These are phyloP conservation scores for Ascocoryne sarcoides DNA, from an alignment of 2,329 filamentous ascomycete genomes.

Conservation along the genomic window DNA sequence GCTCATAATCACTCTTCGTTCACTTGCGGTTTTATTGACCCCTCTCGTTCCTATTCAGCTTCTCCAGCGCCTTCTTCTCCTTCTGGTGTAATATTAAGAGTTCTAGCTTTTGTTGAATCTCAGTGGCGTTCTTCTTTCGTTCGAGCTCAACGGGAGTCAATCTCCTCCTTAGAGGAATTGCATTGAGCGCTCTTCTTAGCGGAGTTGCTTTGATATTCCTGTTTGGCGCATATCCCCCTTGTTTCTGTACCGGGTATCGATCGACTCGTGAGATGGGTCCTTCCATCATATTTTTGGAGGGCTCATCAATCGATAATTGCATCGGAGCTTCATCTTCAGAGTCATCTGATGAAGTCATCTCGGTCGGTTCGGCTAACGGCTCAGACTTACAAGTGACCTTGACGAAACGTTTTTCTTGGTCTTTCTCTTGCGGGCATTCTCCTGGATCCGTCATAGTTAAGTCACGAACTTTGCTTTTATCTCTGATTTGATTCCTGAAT, in stretches of 20 bases:
- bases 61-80: slow-evolving; percentile 13
- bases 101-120: slow-evolving; percentile 23
- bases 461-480: neutral
- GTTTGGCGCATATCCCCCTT: neutral
- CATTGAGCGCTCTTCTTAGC: neutral
- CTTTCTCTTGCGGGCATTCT: neutral
- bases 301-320: neutral
- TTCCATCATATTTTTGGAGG: neutral
- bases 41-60: no score
- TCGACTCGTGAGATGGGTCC: neutral
- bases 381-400: no score
- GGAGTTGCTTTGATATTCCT: neutral
- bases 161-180: neutral
- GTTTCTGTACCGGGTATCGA: neutral
- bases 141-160: neutral
- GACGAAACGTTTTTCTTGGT: no score
- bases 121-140: slow-evolving; percentile 11
- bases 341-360: neutral
- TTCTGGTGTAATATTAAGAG: slow-evolving; percentile 19
- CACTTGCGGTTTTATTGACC: no score
- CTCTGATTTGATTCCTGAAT: no score
- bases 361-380: neutral
- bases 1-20: no score
- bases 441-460: neutral
- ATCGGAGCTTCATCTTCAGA: neutral